A percentile compares a stretch with the other conserved stretches of the same genome.
Conservation (phyloP, 2,329 filamentous ascomycete genomes). For the Xylaria sp. region DNA sequence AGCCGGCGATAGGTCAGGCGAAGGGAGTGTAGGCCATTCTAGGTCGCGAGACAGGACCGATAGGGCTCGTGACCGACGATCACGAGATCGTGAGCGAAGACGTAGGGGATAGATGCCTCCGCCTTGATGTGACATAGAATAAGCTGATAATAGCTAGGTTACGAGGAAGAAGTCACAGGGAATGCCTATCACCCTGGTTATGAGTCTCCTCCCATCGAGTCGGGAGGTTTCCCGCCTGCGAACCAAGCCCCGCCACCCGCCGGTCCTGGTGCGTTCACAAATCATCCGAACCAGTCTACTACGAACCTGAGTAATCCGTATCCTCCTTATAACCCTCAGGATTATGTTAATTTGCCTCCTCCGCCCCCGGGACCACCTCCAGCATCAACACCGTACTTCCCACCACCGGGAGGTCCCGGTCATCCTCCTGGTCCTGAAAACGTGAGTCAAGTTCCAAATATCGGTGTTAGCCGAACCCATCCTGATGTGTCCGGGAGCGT, state of each 20-base stretch:
- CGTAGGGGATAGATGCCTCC: conserved; percentile 47
- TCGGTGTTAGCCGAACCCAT: conserved; percentile 45
- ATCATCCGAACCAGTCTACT: conserved; percentile 48
- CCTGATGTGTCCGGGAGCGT: conserved; percentile 46
- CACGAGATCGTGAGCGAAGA: conserved; percentile 53
- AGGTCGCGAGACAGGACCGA: conserved; percentile 44
- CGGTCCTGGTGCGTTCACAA: conserved; percentile 44
- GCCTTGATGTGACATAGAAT: neutral
- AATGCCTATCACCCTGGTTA: conserved; percentile 46
- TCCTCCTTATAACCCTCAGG: conserved; percentile 47
- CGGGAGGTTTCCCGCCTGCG: conserved; percentile 47
- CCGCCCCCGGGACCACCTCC: conserved; percentile 46
- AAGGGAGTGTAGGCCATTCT: conserved; percentile 43
- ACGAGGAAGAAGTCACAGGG: conserved; percentile 47
- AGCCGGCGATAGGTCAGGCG: conserved; percentile 49
- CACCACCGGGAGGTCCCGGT: conserved; percentile 40
- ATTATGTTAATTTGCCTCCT: conserved; percentile 44
- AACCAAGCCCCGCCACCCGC: conserved; percentile 36
- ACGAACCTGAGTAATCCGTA: conserved; percentile 47
- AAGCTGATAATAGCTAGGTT: conserved; percentile 45
- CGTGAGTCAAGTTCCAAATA: conserved; percentile 49
- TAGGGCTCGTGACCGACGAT: conserved; percentile 48
- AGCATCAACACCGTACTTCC: conserved; percentile 37
- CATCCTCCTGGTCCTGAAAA: conserved; percentile 49
- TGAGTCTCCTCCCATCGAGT: conserved; percentile 48